Conservation (phyloP, 2,329 filamentous ascomycete species). For the Pseudogymnoascus sp. region DNA sequence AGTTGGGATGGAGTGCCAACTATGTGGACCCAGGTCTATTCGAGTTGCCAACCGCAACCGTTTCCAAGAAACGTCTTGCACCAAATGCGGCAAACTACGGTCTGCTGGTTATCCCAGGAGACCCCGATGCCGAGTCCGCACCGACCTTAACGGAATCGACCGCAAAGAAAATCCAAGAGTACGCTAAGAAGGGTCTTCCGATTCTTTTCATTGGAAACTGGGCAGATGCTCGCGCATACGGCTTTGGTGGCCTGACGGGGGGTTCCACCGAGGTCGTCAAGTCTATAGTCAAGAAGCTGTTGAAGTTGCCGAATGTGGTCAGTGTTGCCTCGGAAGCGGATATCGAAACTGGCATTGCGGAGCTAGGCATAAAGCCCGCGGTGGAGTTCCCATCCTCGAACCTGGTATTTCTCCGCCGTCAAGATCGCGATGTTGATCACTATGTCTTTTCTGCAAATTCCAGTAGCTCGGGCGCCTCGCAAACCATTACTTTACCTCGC, state of each 20-base stretch:
- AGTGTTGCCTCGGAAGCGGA: constrained; percentile 2
- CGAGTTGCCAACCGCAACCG: not conserved
- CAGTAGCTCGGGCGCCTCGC: constrained; percentile 4
- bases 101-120: constrained; percentile 8
- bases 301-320: constrained; percentile 4
- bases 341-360: not conserved
- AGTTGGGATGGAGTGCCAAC: constrained; percentile 1
- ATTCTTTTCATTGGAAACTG: constrained; percentile 12
- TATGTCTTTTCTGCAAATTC: constrained; percentile 12
- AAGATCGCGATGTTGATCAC: constrained; percentile 11
- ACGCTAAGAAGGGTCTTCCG: constrained; percentile 9
- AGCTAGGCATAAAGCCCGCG: not conserved
- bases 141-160: constrained; percentile 10
- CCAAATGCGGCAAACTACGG: constrained; percentile 9
- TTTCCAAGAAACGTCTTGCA: constrained; percentile 2
- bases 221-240: constrained; percentile 4
- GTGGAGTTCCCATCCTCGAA: not conserved
- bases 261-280: constrained; percentile 6
- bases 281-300: not conserved
- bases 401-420: constrained; percentile 10
- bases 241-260: not conserved
- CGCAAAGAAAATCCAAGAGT: constrained; percentile 4
- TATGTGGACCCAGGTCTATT: constrained; percentile 8
- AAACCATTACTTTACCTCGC: not conserved
- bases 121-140: not conserved